phyloP scores from a whole-genome alignment of 2,329 filamentous ascomycete species.

The Hypomyces perniciosus region DNA sequence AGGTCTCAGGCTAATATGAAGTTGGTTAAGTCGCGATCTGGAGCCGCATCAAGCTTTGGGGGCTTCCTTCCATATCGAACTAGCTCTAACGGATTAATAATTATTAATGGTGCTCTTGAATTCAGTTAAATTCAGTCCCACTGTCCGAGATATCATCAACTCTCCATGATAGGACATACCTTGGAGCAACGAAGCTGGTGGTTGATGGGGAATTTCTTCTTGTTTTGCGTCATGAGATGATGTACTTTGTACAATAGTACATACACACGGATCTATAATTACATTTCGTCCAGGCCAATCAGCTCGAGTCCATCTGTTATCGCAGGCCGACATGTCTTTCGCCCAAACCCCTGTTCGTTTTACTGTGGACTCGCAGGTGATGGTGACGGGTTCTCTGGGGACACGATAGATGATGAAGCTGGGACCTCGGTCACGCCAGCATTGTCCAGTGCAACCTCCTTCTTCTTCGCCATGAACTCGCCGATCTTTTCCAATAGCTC shows the following conservation, averaged over 20 bases:
- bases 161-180: no score
- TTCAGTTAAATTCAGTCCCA: no score
- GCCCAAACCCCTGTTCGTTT: not conserved
- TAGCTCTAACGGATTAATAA: no score
- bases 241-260: constrained; percentile 16
- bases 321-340: constrained; percentile 1
- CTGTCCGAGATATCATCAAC: no score
- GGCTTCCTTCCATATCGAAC: no score
- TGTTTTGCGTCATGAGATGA: constrained; percentile 20
- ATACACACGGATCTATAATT: constrained; percentile 27
- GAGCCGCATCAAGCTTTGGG: no score
- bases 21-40: no score
- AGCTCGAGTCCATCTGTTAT: not conserved
- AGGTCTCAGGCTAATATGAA: no score
- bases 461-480: constrained; percentile 53
- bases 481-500: constrained; percentile 59
- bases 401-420: constrained; percentile 15
- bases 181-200: not conserved
- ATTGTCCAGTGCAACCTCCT: constrained; percentile 34
- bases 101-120: no score
- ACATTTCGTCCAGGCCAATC: constrained; percentile 16
- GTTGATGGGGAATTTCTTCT: constrained; percentile 4
- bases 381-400: constrained; percentile 6
- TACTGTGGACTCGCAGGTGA: not conserved
- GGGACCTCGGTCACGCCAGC: constrained; percentile 31